Base-by-base conservation (phyloP, 257 asterid species). In the Coffea canephora region DNA sequence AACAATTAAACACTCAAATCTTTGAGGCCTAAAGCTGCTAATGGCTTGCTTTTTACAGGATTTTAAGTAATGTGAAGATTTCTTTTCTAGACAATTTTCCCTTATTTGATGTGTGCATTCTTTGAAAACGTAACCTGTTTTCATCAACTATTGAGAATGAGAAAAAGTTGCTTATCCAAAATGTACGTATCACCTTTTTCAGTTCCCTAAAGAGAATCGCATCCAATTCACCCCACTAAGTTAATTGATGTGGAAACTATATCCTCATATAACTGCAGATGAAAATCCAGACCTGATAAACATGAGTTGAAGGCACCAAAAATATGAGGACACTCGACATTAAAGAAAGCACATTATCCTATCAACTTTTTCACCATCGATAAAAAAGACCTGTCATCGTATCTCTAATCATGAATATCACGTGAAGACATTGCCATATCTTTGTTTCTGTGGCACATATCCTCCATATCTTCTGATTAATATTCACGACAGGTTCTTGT, bases 161-260 rank as follows among this genome's bases (percentile, higher is more conserved):
- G 39, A 64, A 25, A 25, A 48, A 34, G 18, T 31, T 1, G 78
- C 78, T 74, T 74, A 74, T 74, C 78, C 36, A 57, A 19, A 9
- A 36, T 52, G 34, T 27, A 27, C 52, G 31, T 18, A 18, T 15
- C 19, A 15, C 15, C 11, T 48, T 72, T 49, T 5, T 57, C 15
- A 3, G 77, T 34, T 36, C 23, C 25, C 52, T 54, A 52, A 73
- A 74, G 77, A 74, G 77, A 74, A 54, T 34, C 73, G 10, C n/a
- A 69, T 36, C 27, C 50, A 69, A 27, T 8, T 39, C 77, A 74
- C 78, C 19, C 23, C 69, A 43, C 31, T 34, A 54, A 55, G 19
- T 16, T 55, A 74, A 55, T 34, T 18, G 78, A 74, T 54, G 69
- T 74, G 59, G 77, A 61, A 55, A n/a, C 66, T 41, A 55, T 36